Evolutionary conservation across 768 basidiomycete species (phyloP).

Genomic region (Terana coerulea): DNA sequence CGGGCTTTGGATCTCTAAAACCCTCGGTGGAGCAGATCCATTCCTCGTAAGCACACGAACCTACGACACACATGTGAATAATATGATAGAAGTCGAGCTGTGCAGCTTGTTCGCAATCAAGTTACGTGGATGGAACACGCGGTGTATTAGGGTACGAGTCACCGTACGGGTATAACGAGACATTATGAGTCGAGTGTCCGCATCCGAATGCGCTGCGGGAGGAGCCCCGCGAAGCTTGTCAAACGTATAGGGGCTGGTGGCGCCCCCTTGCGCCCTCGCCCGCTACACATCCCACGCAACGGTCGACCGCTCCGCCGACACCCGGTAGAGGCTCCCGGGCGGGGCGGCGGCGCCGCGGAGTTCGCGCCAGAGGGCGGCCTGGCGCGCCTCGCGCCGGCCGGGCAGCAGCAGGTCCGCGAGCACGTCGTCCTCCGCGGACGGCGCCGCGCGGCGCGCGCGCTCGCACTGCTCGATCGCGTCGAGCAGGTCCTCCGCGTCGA

Average conservation of each 20-base stretch:
- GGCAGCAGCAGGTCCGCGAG: conserved; percentile 29
- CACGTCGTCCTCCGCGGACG: conserved; percentile 18
- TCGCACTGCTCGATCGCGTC: conserved; percentile 24
- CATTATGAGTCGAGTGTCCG: background rate
- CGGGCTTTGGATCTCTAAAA: conserved; percentile 1
- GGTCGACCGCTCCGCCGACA: conserved; percentile 47
- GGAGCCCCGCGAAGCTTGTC: background rate
- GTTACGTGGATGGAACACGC: background rate
- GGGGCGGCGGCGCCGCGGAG: conserved; percentile 14
- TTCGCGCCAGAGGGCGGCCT: conserved; percentile 25
- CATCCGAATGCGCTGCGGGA: background rate
- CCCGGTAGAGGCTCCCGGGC: conserved; percentile 20
- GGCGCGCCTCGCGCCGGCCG: conserved; percentile 36
- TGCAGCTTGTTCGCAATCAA: background rate
- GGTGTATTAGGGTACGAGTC: background rate
- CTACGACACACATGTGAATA: conserved; percentile 1
- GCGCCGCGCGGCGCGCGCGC: conserved; percentile 2
- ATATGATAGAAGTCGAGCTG: conserved; percentile 1
- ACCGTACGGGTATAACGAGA: background rate
- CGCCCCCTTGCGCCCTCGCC: too few relatives aligned
- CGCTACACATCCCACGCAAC: conserved; percentile 20
- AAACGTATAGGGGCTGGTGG: background rate
- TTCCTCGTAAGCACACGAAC: background rate
- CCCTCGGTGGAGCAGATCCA: background rate
- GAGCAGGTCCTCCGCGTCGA: conserved; percentile 28